Evolutionary conservation across 169 alveolate species (phyloP), one percentile per base, ranked within the genome.

Genomic region (Cryptosporidium meleagridis): DNA sequence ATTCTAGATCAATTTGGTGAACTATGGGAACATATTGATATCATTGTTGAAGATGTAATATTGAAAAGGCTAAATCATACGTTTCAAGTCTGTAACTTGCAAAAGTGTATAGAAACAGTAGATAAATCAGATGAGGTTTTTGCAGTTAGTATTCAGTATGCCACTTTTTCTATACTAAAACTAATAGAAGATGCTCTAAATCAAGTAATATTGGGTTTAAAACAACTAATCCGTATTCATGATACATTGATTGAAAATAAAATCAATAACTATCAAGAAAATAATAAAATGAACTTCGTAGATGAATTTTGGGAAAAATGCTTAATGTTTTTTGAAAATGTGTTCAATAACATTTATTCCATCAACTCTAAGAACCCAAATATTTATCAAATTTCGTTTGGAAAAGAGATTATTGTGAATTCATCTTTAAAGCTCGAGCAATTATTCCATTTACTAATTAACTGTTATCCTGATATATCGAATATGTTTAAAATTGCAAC

Each of bases 21-120:
- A 41, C n/a, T 80, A 65, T 80, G 80, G 89, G 89, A 80, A 29
- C 89, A 80, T 53, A 65, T 80, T 39, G 73, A 80, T 35, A 80
- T 37, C 12, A 9, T 80, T 26, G 75, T 80, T 37, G 69, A 52
- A n/a, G 89, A 80, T 37, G 65, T 80, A 12, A 26, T 23, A 23
- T 48, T 80, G 10, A 80, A 65, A 80, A 26, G 70, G 35, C 14
- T 80, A 23, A 52, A 80, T 29, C 59, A 45, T 10, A 12, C 48
- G 1, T 80, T 80, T 62, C 72, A 59, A 29, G 80, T 80, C 37
- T n/a, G 52, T 59, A 70, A 26, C n/a, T 23, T 80, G 16, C 73
- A 80, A 44, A 80, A 80, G 12, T 80, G 89, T 65, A 80, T 80
- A 16, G 69, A 65, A 41, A 59, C 9, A 37, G 39, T 31, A 16